Evolutionary conservation across 2,329 filamentous ascomycete species (phyloP), one percentile per base, ranked within the genome.

Genomic region (Colletotrichum sp.): DNA sequence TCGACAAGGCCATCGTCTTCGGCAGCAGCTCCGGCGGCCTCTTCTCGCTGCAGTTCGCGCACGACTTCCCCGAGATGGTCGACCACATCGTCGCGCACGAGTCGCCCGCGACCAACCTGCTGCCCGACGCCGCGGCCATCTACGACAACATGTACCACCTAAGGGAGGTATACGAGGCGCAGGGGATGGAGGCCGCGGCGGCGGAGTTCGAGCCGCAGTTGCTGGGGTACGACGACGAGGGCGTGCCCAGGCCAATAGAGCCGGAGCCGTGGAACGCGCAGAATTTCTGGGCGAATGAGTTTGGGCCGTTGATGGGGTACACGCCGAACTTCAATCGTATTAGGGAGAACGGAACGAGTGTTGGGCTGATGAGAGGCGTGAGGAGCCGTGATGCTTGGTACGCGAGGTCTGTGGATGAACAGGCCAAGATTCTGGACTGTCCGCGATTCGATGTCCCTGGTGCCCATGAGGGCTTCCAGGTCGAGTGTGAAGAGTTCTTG

Each of bases 1-100:
- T 81, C 36, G 77, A 79, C 6, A 81, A 78, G 71, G 69, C 81
- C 24, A 79, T 79, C 65, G 16, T 83, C 52, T 83, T 83, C 64
- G 81, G 80, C 57, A 83, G 80, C 78, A 83, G 81, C 76, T 67
- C 72, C 39, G 83, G 82, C 2, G 83, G 79, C 8, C 73, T 84
- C 59, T 77, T 84, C 24, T 59, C 78, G 1, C 80, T 83, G 49
- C 82, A 83, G 73, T 80, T 84, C 57, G 82, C 82, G 6, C 75
- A 80, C 72, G 80, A 82, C 73, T 82, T 80, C 52, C 83, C 83
- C 2, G 75, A 80, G 6, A 79, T 79, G 71, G 78, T 82, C 21
- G 79, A 80, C 5, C 82, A 80, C 70, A 7, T 83, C n/a, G 80
- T 84, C 39, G 64, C 78, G 6, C 83, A 84, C 77, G 83, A 84